These are phyloP conservation scores for Cercophora sp. DNA, from an alignment of 495 filamentous ascomycete genomes.

Conservation along the genomic window DNA sequence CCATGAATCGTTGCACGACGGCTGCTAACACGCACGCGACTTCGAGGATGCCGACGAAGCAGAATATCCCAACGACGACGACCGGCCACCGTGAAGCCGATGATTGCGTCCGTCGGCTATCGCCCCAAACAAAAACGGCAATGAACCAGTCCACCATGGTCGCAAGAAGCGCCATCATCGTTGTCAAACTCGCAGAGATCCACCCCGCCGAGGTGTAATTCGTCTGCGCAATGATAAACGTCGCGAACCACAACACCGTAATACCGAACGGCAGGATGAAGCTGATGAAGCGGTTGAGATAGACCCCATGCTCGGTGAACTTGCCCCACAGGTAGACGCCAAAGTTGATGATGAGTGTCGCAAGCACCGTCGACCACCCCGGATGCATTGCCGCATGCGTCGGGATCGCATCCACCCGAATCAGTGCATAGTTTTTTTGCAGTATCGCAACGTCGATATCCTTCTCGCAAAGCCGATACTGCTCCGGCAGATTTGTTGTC, in stretches of 20 bases:
- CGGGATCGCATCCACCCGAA: not conserved
- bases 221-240: not conserved
- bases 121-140: not conserved
- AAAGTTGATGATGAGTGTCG: not conserved
- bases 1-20: not conserved
- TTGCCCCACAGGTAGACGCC: not conserved
- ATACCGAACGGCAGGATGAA: not conserved
- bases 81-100: not conserved
- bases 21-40: not conserved
- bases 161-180: not conserved
- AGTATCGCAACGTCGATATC: not conserved
- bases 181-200: not conserved
- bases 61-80: not conserved
- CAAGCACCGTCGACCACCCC: not conserved
- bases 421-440: not conserved
- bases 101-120: not conserved
- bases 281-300: not conserved
- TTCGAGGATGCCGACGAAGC: not conserved
- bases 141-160: not conserved
- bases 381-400: not conserved
- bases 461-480: not conserved
- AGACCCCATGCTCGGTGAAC: constrained; percentile 4
- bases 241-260: not conserved
- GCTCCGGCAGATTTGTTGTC: not conserved
- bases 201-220: not conserved